A percentile compares a stretch with the other conserved stretches of the same genome.
phyloP scores from a whole-genome alignment of 176 grass and related monocot genomes.

The Eremochloa ophiuroides region DNA sequence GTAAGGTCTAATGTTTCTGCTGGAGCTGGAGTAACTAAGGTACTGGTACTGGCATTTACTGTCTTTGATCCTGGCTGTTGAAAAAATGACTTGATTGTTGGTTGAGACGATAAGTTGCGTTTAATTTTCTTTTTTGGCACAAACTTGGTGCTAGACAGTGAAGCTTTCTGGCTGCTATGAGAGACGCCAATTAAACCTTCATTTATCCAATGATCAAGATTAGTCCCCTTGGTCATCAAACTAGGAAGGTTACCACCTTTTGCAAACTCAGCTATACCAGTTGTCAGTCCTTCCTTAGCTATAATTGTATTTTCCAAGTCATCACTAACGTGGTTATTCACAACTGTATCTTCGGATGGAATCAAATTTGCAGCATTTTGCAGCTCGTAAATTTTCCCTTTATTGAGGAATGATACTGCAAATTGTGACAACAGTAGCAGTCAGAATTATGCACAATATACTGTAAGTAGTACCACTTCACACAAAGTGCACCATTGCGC shows the following conservation, averaged over 20 bases:
- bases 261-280: slow-evolving; percentile 27
- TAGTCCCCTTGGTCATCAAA: slow-evolving; percentile 19
- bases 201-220: slow-evolving; percentile 32
- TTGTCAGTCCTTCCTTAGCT: slow-evolving; percentile 21
- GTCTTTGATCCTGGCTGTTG: slow-evolving; percentile 34
- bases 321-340: slow-evolving; percentile 31
- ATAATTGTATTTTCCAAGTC: slow-evolving; percentile 33
- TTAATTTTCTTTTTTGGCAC: slow-evolving; percentile 55
- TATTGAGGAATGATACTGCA: slow-evolving; percentile 76
- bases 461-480: not conserved
- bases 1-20: not conserved
- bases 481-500: not conserved
- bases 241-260: slow-evolving; percentile 26
- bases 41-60: slow-evolving; percentile 20
- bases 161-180: slow-evolving; percentile 24
- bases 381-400: slow-evolving; percentile 37
- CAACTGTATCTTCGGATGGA: slow-evolving; percentile 9
- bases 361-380: slow-evolving; percentile 26
- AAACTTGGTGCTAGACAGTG: slow-evolving; percentile 32
- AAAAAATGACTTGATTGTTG: slow-evolving; percentile 92
- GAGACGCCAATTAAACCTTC: slow-evolving; percentile 13
- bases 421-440: not conserved
- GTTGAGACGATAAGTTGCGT: slow-evolving; percentile 58
- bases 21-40: slow-evolving; percentile 25
- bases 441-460: not conserved